These are phyloP conservation scores for Phaseolus lunatus DNA, from an alignment of 306 rosid species.

Conservation along the genomic window DNA sequence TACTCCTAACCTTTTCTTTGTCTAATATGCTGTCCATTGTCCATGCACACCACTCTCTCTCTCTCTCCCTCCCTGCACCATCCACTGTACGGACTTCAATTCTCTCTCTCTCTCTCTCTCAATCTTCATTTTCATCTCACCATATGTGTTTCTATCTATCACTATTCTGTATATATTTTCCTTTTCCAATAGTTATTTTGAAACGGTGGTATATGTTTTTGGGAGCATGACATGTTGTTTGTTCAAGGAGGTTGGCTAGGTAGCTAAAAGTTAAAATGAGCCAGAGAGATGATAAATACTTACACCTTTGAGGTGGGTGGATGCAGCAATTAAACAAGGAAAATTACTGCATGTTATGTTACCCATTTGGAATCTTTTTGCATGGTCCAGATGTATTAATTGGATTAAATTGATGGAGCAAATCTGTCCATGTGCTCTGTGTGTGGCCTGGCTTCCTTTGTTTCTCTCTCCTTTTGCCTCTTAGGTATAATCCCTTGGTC, in stretches of 20 bases:
- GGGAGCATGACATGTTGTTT: neutral
- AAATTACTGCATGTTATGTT: constrained; percentile 37
- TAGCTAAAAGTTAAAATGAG: neutral
- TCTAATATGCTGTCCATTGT: constrained; percentile 48
- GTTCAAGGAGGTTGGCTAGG: neutral
- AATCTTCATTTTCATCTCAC: neutral
- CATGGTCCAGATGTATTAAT: constrained; percentile 52
- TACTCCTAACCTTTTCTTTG: constrained; percentile 54
- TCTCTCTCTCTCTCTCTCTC: neutral
- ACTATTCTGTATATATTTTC: neutral
- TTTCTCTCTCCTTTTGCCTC: constrained; percentile 41
- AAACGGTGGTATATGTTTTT: neutral
- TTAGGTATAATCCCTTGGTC: constrained; percentile 56
- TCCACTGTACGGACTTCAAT: constrained; percentile 33
- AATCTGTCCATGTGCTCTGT: constrained; percentile 36
- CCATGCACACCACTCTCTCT: constrained; percentile 2
- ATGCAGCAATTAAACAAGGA: constrained; percentile 1
- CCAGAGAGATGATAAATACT: neutral
- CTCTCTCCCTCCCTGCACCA: neutral
- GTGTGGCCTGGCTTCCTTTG: neutral
- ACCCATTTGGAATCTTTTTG: constrained; percentile 49
- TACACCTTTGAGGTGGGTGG: constrained; percentile 1
- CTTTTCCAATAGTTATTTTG: neutral
- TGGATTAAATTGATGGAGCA: constrained; percentile 45
- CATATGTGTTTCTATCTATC: neutral